Base-by-base conservation (phyloP, 2,329 filamentous ascomycete genomes). In the Colletotrichum spaethianum region DNA sequence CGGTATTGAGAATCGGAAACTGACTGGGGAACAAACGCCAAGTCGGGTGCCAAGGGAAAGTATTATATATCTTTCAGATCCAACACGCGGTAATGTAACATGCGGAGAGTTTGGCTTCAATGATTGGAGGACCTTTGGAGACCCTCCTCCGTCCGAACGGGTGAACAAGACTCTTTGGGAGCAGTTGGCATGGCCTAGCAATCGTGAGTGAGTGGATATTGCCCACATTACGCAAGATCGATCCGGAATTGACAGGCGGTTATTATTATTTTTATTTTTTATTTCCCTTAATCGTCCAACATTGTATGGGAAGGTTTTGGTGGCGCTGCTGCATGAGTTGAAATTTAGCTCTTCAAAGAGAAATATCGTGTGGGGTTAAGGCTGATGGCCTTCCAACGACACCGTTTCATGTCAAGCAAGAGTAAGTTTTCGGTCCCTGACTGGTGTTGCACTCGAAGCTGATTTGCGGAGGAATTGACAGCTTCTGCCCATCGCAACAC, bases 31-130 rank as follows among this genome's bases (percentile, higher is more conserved):
- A 16, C 18, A 14, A 60, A 31, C 23, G 65, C 65, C 44, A 72
- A 60, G 59, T 23, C 18, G 14, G 44, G 36, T 40, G 65, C 59
- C 64, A 68, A 60, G 69, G 52, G 2, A 55, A 64, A 59, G 53
- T 42, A n/a, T 48, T 72, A 72, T 64, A 72, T 70, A 69, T 63
- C 55, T 33, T 46, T 53, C 59, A 64, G 65, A 60, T 60, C 65
- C 53, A 60, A 36, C 12, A 31, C 57, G 52, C 38, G 26, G 28
- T 38, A 64, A n/a, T 20, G 46, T 40, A 36, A 50, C 65, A 60
- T 46, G 55, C 16, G 28, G 28, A 57, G 31, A 53, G 60, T 36
- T 60, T 61, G 31, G 26, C 18, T 16, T 48, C 36, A 46, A 36
- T 59, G 60, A 70, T 64, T 69, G 65, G 70, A 60, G 59, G 65